Conservation (phyloP, 441 rosid genomes). For the Populus hybrid region DNA sequence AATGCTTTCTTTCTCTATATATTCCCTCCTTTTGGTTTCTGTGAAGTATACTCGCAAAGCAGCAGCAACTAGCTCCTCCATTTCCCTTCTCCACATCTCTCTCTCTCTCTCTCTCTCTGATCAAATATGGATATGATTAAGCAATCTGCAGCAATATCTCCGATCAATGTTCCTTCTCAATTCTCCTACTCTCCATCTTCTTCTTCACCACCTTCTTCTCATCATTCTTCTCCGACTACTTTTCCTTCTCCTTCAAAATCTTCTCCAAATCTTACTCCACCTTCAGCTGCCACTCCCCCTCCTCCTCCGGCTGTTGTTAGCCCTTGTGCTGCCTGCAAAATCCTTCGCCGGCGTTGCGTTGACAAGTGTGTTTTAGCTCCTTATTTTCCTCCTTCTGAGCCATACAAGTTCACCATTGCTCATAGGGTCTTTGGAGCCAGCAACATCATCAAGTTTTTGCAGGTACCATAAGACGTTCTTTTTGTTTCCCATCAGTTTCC, state of each 20-base stretch:
- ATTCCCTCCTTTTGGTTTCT: not conserved
- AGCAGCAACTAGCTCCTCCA: not conserved
- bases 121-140: slow-evolving; percentile 22
- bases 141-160: slow-evolving; percentile 5
- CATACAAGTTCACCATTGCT: slow-evolving; percentile 65
- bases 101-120: slow-evolving; percentile 7
- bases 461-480: slow-evolving; percentile 28
- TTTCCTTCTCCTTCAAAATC: slow-evolving; percentile 7
- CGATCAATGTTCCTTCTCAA: slow-evolving; percentile 20
- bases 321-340: slow-evolving; percentile 80
- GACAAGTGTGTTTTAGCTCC: slow-evolving; percentile 68
- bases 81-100: not conserved
- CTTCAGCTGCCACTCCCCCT: slow-evolving; percentile 17
- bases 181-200: slow-evolving; percentile 18
- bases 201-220: slow-evolving; percentile 19
- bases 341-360: slow-evolving; percentile 63
- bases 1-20: slow-evolving; percentile 20
- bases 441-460: slow-evolving; percentile 69
- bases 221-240: not conserved
- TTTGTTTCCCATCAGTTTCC: not conserved
- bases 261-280: slow-evolving; percentile 4
- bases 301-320: slow-evolving; percentile 34
- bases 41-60: slow-evolving; percentile 10
- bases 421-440: slow-evolving; percentile 71
- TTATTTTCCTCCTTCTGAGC: slow-evolving; percentile 70